Evolutionary conservation across 2,329 filamentous ascomycete genomes (phyloP), one percentile per base, ranked within the genome.

Genomic region (Botrytis elliptica): DNA sequence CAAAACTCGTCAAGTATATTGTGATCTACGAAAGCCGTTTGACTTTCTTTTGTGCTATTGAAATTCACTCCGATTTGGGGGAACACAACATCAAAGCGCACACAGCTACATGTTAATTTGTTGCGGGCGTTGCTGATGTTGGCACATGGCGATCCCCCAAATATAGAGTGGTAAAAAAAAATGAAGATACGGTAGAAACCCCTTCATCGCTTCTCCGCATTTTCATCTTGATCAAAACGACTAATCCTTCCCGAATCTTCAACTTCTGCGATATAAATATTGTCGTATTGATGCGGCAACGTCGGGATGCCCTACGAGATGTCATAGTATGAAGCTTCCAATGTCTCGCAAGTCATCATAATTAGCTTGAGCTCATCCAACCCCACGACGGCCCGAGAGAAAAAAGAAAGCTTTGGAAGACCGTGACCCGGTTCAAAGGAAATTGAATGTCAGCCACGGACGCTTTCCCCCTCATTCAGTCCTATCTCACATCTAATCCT

Each of bases 11-110:
- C 55, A 69, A 33, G 66, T 60, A 67, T 57, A 62, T 62, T 69
- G 52, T 60, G 71, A 69, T 72, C 71, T 69, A 69, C 64, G 29
- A 60, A 52, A 62, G 33, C 63, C 71, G 71, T 72, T 72, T 72
- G 38, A 40, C 29, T 10, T 55, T 67, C 38, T 29, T 20, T 38
- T 52, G 20, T 72, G 64, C 63, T 72, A 20, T 46, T 42, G 63
- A 57, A 38, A 49, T 60, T 49, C 40, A 20, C n/a, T 52, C 64
- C 52, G 55, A 40, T 66, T 66, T 40, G 70, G 46, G 42, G 60
- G 62, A 22, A 52, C 33, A 71, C 70, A 20, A 14, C 60, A 65
- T 55, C 22, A 42, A 65, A 71, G 38, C 60, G 46, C 44, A 71
- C 36, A 42, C 63, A 68, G 63, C 49, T 46, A 42, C 70, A 65